Conservation (phyloP, 768 basidiomycete genomes). For the Dacryopinax spathularia region DNA sequence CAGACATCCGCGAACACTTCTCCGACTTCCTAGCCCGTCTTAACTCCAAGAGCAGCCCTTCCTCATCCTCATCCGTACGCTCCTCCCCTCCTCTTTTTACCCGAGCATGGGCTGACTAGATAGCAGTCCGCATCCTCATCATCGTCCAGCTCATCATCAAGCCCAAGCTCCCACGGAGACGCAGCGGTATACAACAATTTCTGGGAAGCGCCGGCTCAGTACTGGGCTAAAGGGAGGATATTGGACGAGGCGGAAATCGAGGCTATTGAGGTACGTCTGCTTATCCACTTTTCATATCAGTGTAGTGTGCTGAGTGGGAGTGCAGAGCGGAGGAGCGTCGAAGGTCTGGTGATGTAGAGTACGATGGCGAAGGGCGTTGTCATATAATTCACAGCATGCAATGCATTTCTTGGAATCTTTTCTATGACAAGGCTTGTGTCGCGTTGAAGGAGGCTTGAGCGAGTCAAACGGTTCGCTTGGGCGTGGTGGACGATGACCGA, state of each 20-base stretch:
- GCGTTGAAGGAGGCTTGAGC: no score
- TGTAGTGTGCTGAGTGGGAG: neutral
- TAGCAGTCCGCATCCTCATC: no score
- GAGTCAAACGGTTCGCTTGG: no score
- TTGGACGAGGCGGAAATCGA: constrained; percentile 22
- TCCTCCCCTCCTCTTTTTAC: neutral
- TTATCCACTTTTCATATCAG: neutral
- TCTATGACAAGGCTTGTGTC: no score
- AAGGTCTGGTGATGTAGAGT: no score
- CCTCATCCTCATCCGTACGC: neutral
- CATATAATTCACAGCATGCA: neutral
- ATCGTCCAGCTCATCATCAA: no score
- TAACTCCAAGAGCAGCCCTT: neutral
- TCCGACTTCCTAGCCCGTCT: constrained; percentile 19
- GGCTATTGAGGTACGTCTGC: constrained; percentile 24
- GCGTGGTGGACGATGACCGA: no score
- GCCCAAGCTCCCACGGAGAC: constrained; percentile 9
- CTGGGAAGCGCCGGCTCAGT: constrained; percentile 22
- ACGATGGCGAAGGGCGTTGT: no score
- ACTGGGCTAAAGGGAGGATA: constrained; percentile 19
- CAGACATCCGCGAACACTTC: constrained; percentile 20
- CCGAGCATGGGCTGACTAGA: neutral
- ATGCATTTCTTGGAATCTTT: neutral
- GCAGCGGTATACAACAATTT: constrained; percentile 23
- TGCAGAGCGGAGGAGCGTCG: constrained; percentile 2